Conservation (phyloP, 1,284 basidiomycete species). For the Leccinum subfulvum region DNA sequence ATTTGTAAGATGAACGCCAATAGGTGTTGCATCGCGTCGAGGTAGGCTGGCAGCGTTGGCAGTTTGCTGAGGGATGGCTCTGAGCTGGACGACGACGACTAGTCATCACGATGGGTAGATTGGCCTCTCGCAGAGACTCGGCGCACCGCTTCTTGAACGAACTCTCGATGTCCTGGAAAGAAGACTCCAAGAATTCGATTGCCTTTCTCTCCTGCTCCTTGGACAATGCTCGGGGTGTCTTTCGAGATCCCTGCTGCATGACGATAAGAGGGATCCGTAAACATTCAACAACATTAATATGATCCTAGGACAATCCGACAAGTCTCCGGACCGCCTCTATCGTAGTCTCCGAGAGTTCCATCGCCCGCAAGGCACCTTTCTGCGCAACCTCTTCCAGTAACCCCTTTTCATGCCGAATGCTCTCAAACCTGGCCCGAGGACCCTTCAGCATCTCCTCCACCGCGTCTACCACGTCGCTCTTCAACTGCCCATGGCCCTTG, state of each 20-base stretch:
- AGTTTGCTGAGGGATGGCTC: slow-evolving; percentile 47
- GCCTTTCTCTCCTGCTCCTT: slow-evolving; percentile 61
- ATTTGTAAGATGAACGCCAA: slow-evolving; percentile 66
- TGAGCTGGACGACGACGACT: slow-evolving; percentile 37
- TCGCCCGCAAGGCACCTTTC: slow-evolving; percentile 67
- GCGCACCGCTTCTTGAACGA: slow-evolving; percentile 72
- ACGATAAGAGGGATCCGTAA: neutral
- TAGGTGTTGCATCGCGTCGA: slow-evolving; percentile 51
- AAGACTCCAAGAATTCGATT: slow-evolving; percentile 60
- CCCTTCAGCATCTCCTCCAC: slow-evolving; percentile 68
- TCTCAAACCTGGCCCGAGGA: slow-evolving; percentile 71
- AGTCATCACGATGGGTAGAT: neutral
- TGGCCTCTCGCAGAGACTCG: neutral
- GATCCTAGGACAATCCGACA: slow-evolving; percentile 55
- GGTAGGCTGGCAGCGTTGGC: slow-evolving; percentile 54
- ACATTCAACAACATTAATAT: slow-evolving; percentile 24
- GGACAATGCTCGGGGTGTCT: slow-evolving; percentile 34
- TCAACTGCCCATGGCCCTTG: slow-evolving; percentile 69
- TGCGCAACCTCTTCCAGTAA: slow-evolving; percentile 67
- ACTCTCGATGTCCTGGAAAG: slow-evolving; percentile 60
- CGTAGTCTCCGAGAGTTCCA: slow-evolving; percentile 57
- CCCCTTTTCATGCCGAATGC: slow-evolving; percentile 56
- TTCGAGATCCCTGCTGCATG: too few species aligned
- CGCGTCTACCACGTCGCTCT: slow-evolving; percentile 71
- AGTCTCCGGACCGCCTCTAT: slow-evolving; percentile 67